phyloP scores from a whole-genome alignment of 1,139 yeast species.

The Ogataea hybrid region DNA sequence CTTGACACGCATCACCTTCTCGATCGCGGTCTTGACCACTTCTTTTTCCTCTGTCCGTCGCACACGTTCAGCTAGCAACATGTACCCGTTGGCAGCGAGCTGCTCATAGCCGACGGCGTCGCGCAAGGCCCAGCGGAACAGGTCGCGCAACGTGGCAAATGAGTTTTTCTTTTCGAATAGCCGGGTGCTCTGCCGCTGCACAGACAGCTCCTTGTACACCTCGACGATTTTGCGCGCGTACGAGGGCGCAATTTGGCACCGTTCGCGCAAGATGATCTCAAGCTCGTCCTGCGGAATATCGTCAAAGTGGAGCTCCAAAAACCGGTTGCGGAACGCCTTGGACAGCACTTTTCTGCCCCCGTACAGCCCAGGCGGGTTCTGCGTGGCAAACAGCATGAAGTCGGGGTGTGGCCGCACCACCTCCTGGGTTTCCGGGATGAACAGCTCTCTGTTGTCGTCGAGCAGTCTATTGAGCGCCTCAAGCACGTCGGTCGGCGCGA shows the following conservation, averaged over 20 bases:
- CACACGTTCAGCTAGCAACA: slow-evolving; percentile 91
- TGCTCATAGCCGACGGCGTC: slow-evolving; percentile 96
- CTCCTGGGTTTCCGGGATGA: slow-evolving; percentile 97
- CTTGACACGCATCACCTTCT: slow-evolving; percentile 84
- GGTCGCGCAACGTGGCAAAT: slow-evolving; percentile 94
- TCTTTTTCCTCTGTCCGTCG: slow-evolving; percentile 73
- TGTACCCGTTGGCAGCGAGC: slow-evolving; percentile 91
- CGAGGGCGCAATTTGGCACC: slow-evolving; percentile 94
- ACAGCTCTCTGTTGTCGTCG: slow-evolving; percentile 93
- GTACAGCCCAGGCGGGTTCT: slow-evolving; percentile 96
- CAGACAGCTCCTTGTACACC: slow-evolving; percentile 78
- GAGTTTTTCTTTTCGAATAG: slow-evolving; percentile 92
- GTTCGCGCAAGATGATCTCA: slow-evolving; percentile 79
- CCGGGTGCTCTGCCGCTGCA: slow-evolving; percentile 84
- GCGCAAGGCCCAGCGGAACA: slow-evolving; percentile 95
- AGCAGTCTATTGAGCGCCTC: slow-evolving; percentile 92
- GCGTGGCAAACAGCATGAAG: slow-evolving; percentile 97
- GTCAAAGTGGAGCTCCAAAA: slow-evolving; percentile 91
- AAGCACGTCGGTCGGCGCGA: slow-evolving; percentile 96
- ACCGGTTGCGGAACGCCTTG: slow-evolving; percentile 93
- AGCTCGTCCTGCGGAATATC: slow-evolving; percentile 96
- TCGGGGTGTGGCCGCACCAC: slow-evolving; percentile 94
- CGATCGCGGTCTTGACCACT: slow-evolving; percentile 73
- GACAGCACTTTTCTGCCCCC: slow-evolving; percentile 96
- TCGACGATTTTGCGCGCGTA: slow-evolving; percentile 92